Percentiles rank a stretch among this genome's conserved stretches.
Evolutionary conservation across 2,329 filamentous ascomycete species (phyloP).

Genomic region (Botryotinia convoluta): DNA sequence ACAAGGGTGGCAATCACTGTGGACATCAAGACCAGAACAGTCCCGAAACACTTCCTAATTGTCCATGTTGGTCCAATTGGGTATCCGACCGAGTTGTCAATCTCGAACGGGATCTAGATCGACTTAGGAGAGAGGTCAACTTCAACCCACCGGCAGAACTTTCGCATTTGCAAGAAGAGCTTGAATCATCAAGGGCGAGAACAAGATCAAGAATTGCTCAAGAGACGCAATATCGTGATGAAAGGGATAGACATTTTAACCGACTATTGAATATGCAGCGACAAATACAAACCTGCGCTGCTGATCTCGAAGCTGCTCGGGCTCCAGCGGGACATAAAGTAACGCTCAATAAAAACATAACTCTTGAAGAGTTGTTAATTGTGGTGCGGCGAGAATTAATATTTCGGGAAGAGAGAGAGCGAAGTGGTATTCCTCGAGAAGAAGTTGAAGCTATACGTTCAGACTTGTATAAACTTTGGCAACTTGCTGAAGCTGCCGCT

Average conservation of each 20-base stretch:
- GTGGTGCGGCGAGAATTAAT: constrained; percentile 10
- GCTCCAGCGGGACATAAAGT: background rate
- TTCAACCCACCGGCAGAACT: background rate
- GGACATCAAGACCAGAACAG: background rate
- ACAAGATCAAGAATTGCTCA: constrained; percentile 4
- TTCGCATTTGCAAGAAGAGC: background rate
- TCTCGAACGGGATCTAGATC: background rate
- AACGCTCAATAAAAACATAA: background rate
- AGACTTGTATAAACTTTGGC: constrained; percentile 12
- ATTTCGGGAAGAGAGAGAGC: background rate
- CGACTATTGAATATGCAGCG: constrained; percentile 13
- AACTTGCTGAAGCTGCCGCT: constrained; percentile 8
- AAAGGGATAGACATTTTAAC: constrained; percentile 17
- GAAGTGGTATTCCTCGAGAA: background rate
- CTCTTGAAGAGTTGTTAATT: constrained; percentile 11
- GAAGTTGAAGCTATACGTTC: constrained; percentile 3
- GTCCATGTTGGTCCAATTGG: constrained; percentile 11
- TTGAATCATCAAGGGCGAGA: background rate
- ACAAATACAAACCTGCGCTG: constrained; percentile 10
- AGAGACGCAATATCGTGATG: constrained; percentile 10
- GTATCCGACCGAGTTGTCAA: background rate
- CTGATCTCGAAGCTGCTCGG: constrained; percentile 11
- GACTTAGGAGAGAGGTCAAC: background rate
- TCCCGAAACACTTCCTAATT: background rate
- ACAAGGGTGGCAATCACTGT: background rate